These are phyloP conservation scores for Fusarium penzigii DNA, from an alignment of 2,329 filamentous ascomycete genomes.

Conservation along the genomic window DNA sequence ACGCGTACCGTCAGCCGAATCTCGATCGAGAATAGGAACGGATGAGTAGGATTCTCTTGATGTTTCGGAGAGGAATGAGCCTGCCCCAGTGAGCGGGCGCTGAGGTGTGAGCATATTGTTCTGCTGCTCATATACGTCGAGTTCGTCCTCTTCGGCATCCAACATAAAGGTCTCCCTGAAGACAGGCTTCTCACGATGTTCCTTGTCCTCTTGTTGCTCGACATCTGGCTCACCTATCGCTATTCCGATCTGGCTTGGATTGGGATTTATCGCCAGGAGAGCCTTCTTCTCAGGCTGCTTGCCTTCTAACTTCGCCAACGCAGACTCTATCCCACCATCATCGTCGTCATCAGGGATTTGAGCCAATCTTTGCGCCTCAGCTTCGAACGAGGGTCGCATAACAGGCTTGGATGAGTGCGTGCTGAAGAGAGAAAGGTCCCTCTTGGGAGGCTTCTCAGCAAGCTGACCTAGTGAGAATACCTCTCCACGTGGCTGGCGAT, in stretches of 20 bases:
- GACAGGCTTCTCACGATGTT: conserved; percentile 48
- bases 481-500: conserved; percentile 36
- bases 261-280: conserved; percentile 39
- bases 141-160: conserved; percentile 21
- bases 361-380: conserved; percentile 82
- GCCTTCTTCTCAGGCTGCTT: conserved; percentile 63
- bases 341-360: conserved; percentile 84
- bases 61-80: conserved; percentile 57
- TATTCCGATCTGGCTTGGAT: conserved; percentile 21
- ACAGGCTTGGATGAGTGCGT: conserved; percentile 63
- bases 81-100: conserved; percentile 37
- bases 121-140: conserved; percentile 18
- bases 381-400: conserved; percentile 80
- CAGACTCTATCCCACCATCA: conserved; percentile 86
- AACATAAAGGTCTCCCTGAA: conserved; percentile 42
- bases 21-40: conserved; percentile 74
- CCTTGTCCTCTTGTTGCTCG: conserved; percentile 42
- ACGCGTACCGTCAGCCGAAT: conserved; percentile 51
- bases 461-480: conserved; percentile 61
- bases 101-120: conserved; percentile 24
- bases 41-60: conserved; percentile 77
- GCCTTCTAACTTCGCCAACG: conserved; percentile 87
- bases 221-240: conserved; percentile 28
- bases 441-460: conserved; percentile 50
- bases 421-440: conserved; percentile 56